Conservation (phyloP, 2,329 filamentous ascomycete species). For the Colletotrichum zoysiae region DNA sequence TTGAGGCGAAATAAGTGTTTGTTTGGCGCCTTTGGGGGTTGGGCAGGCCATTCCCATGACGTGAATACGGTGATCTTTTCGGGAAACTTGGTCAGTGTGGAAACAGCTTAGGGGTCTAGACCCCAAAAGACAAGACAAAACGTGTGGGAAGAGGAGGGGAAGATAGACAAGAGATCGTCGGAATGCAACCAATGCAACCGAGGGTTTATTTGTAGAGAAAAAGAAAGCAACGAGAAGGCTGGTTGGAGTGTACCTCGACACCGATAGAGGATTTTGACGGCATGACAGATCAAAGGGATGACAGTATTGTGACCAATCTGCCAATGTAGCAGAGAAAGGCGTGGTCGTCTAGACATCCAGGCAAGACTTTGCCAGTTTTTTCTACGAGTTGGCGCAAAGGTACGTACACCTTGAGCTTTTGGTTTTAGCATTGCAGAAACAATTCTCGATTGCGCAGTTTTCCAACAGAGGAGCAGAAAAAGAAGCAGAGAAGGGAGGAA, state of each 20-base stretch:
- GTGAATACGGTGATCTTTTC: conserved; percentile 21
- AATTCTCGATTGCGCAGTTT: background rate
- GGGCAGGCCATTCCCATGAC: conserved; percentile 22
- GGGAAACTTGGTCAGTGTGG: conserved; percentile 38
- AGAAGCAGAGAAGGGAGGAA: background rate
- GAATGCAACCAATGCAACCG: background rate
- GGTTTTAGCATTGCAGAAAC: too few species aligned
- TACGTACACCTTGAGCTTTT: background rate
- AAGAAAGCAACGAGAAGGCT: background rate
- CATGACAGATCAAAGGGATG: background rate
- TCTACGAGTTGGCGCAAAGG: background rate
- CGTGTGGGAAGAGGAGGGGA: conserved; percentile 11
- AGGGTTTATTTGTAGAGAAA: conserved; percentile 9
- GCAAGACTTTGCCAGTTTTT: background rate
- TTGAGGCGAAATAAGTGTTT: background rate
- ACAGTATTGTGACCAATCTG: background rate
- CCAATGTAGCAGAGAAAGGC: background rate
- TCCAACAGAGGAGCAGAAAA: background rate
- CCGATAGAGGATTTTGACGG: background rate
- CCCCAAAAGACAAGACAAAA: conserved; percentile 13
- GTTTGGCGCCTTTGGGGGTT: conserved; percentile 8
- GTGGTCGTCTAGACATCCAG: background rate
- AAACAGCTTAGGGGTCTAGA: conserved; percentile 31
- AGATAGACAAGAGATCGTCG: conserved; percentile 21
- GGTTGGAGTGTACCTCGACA: background rate